Evolutionary conservation across 2,329 filamentous ascomycete genomes (phyloP), one percentile per base, ranked within the genome.

Genomic region (Hymenoscyphus salicellus): DNA sequence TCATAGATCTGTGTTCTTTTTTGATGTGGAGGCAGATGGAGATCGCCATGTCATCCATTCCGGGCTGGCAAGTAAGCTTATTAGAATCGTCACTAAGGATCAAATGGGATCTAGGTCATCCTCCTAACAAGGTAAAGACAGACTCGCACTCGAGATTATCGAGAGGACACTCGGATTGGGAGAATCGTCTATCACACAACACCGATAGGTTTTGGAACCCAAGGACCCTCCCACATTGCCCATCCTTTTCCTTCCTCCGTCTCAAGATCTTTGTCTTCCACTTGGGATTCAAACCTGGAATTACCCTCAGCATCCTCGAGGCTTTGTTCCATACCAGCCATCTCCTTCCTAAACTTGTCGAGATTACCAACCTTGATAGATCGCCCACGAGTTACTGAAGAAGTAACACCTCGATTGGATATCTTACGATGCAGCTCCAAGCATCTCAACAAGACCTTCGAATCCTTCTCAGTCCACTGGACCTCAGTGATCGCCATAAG

Each of bases 181-280:
- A 52, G 20, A 36, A 57, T n/a, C 23, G 5, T 17, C 8, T 41
- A 58, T 77, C 71, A 86, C 8, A 82, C 79, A 61, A 83, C 77
- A 5, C 85, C 85, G 69, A 87, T 87, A 0, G 85, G 85, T 69
- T 82, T 85, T 10, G 84, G 79, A 64, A 80, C 81, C 85, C 85
- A 88, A 2, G 77, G 72, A 7, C 83, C 83, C 58, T 82, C 75
- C 68, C 82, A 83, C 63, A 77, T 76, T 26, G 77, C 77, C 85
- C 85, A 87, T 28, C 78, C 77, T 55, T 72, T 69, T 4, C 68
- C 30, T 62, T 58, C 63, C 32, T 70, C 65, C 11, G 63, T 60
- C n/a, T 26, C 46, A 38, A 5, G 49, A n/a, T 30, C 38, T 23
- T 55, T 20, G n/a, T 55, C 5, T n/a, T 65, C 61, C 28, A 62